These are phyloP conservation scores for Passiflora organensis DNA, from an alignment of 345 rosid species.

Conservation along the genomic window DNA sequence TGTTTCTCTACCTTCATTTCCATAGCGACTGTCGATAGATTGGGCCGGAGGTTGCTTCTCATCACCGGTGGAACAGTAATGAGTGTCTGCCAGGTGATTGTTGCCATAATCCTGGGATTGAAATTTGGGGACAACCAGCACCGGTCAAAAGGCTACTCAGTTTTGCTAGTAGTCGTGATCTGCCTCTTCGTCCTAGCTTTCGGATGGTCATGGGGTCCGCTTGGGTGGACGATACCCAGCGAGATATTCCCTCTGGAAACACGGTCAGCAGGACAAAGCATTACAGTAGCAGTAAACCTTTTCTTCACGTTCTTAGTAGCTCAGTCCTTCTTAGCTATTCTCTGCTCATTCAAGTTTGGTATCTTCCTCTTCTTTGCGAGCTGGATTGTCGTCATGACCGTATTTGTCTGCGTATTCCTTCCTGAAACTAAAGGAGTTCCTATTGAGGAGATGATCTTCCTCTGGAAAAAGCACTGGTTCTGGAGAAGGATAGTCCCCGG, in stretches of 20 bases:
- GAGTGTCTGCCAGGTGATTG: background rate
- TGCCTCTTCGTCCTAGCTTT: background rate
- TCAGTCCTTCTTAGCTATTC: no score
- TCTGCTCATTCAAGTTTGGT: no score
- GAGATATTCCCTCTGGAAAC: background rate
- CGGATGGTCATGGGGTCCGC: background rate
- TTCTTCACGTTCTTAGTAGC: slow-evolving; percentile 4
- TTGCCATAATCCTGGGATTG: background rate
- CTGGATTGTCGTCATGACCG: no score
- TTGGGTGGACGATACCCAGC: background rate
- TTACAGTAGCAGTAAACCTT: background rate
- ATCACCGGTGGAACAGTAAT: background rate
- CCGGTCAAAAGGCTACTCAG: background rate
- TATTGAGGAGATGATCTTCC: no score
- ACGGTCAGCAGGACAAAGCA: background rate
- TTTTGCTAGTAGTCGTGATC: background rate
- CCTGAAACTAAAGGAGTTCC: no score
- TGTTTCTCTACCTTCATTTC: background rate
- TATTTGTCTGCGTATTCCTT: no score
- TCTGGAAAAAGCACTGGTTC: no score
- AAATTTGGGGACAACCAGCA: background rate
- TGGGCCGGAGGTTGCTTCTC: background rate
- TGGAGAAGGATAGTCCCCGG: no score
- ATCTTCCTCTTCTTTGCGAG: no score
- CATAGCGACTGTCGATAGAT: background rate